A percentile compares a stretch with the other conserved stretches of the same genome.
phyloP scores from a whole-genome alignment of 805 yeast species.

The Ogataea saltuana region DNA sequence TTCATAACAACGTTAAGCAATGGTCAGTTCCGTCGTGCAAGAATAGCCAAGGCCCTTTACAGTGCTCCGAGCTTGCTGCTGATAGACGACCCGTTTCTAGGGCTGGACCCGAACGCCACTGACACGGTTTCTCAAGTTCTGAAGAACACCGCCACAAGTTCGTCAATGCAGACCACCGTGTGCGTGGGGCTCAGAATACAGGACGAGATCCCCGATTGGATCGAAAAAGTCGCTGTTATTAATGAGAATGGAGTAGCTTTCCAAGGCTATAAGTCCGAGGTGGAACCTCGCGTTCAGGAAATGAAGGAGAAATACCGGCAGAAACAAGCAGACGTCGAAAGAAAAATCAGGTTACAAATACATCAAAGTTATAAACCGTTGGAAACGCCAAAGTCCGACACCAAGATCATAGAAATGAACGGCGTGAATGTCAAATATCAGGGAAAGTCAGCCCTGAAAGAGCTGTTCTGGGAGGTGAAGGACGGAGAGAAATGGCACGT shows the following conservation, averaged over 20 bases:
- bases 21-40: conserved; percentile 90
- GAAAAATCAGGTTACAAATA: conserved; percentile 14
- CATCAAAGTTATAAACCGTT: conserved; percentile 14
- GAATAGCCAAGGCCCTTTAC: conserved; percentile 75
- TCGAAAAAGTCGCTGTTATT: conserved; percentile 67
- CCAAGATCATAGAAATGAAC: conserved; percentile 49
- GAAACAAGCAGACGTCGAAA: conserved; percentile 24
- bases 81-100: conserved; percentile 91
- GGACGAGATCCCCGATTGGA: conserved; percentile 79
- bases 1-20: conserved; percentile 90
- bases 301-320: conserved; percentile 26
- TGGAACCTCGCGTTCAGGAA: conserved; percentile 25
- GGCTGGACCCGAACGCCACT: conserved; percentile 79
- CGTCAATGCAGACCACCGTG: conserved; percentile 45
- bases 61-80: conserved; percentile 64
- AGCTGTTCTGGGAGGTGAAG: conserved; percentile 65
- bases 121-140: conserved; percentile 58
- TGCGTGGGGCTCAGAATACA: conserved; percentile 77
- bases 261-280: conserved; percentile 46
- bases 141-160: conserved; percentile 20
- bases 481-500: conserved; percentile 86
- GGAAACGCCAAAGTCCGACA: neutral
- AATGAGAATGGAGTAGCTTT: conserved; percentile 52
- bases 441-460: conserved; percentile 56
- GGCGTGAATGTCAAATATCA: conserved; percentile 66